Conservation (phyloP, 2,329 filamentous ascomycete species). For the Diaporthe caulivora region DNA sequence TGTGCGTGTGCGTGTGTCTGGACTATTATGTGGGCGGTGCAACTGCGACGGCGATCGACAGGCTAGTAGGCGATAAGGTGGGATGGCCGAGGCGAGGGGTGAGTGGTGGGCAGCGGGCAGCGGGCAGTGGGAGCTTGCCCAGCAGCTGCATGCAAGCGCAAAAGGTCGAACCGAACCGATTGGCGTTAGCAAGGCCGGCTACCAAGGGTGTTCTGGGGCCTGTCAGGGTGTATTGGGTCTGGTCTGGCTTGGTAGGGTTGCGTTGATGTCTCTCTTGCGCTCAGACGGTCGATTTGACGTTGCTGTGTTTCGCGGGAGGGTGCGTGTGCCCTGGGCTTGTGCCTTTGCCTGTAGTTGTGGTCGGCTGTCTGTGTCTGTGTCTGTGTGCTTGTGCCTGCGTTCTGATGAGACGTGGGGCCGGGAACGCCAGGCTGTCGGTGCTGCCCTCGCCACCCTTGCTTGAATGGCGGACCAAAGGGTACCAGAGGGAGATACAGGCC, state of each 20-base stretch:
- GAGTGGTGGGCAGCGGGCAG: background rate
- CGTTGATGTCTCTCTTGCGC: constrained; percentile 31
- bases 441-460: constrained; percentile 22
- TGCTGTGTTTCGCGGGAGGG: constrained; percentile 32
- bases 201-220: constrained; percentile 5
- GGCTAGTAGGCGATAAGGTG: constrained; percentile 29
- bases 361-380: background rate
- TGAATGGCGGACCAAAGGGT: constrained; percentile 13
- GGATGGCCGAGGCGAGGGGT: constrained; percentile 30
- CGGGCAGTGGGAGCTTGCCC: constrained; percentile 28
- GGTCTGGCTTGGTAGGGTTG: constrained; percentile 18
- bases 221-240: constrained; percentile 11
- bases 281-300: constrained; percentile 23
- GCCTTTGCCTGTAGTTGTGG: constrained; percentile 22
- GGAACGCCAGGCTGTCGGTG: constrained; percentile 25
- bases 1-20: constrained; percentile 6
- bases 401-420: constrained; percentile 30
- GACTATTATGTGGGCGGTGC: constrained; percentile 20
- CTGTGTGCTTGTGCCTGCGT: constrained; percentile 25
- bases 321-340: background rate
- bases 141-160: constrained; percentile 26
- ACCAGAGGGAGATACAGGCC: background rate
- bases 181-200: constrained; percentile 21
- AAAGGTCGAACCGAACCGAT: constrained; percentile 17
- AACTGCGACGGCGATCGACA: constrained; percentile 26